phyloP scores from a whole-genome alignment of 2,329 filamentous ascomycete species.

The Beauveria pseudobassiana region DNA sequence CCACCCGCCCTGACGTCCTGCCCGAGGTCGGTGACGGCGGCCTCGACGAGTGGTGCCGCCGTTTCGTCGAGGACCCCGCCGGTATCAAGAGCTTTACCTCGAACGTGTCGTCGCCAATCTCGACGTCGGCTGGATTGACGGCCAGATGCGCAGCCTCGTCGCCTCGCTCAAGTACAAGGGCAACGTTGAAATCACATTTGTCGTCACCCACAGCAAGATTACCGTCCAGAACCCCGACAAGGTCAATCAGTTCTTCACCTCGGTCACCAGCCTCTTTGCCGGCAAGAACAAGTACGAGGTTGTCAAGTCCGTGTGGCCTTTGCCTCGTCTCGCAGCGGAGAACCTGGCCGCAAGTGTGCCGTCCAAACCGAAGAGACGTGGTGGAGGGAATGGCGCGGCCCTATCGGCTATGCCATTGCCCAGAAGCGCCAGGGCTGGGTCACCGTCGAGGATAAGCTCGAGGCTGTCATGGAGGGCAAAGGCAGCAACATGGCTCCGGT shows the following conservation, averaged over 20 bases:
- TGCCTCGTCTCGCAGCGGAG: conserved; percentile 39
- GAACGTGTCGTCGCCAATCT: conserved; percentile 47
- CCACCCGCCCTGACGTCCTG: conserved; percentile 31
- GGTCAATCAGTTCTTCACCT: conserved; percentile 47
- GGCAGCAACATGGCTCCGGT: conserved; percentile 28
- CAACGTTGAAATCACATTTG: conserved; percentile 40
- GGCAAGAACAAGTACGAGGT: conserved; percentile 49
- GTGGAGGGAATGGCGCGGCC: conserved; percentile 36
- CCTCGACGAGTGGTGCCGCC: conserved; percentile 42
- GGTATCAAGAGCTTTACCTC: conserved; percentile 42
- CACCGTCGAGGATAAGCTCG: conserved; percentile 46
- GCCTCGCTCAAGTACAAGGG: conserved; percentile 44
- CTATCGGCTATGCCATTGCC: conserved; percentile 37
- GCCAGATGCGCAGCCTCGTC: conserved; percentile 44
- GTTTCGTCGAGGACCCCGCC: conserved; percentile 38
- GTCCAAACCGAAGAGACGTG: conserved; percentile 51
- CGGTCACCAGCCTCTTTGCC: conserved; percentile 42
- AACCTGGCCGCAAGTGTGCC: conserved; percentile 35
- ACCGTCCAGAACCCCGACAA: conserved; percentile 44
- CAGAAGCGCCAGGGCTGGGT: conserved; percentile 33
- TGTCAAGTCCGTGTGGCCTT: conserved; percentile 49
- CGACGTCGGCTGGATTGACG: conserved; percentile 47
- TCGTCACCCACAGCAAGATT: conserved; percentile 41
- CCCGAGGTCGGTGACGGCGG: conserved; percentile 36
- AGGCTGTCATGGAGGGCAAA: conserved; percentile 43